Base-by-base conservation (phyloP, 306 rosid species). In the Parietaria judaica region DNA sequence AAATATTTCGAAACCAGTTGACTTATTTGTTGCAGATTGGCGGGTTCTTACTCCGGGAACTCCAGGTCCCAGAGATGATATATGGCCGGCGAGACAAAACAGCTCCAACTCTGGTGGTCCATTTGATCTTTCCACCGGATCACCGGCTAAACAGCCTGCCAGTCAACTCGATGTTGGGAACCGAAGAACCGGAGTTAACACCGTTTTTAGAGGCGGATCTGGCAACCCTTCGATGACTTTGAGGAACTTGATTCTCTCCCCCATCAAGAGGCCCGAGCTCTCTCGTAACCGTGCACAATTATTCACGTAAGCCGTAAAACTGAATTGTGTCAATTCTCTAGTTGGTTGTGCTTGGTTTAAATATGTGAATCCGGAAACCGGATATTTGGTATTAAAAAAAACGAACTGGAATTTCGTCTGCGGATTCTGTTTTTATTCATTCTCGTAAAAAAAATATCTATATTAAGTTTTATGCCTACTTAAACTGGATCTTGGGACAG, bases 41-140 rank as follows among this genome's bases (percentile, higher is more conserved):
- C 75, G 72, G 76, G 72, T 79, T 55, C 69, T 71, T 78, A 79
- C 87, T 82, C 99, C 99, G 67, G 82, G 78, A 58, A 94, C 99
- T 74, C 97, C 97, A 94, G 99, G 99, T 61, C 94, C 99, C 36
- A 86, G 92, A 80, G 99, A 94, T 70, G 89, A 94, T 59, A 68
- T 89, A 64, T 94, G 99, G 99, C 84, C 97, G 39, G 81, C 89
- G 54, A 78, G 89, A 70, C 99, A 94, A 84, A 88, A 69, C 58
- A 86, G 99, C 77, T 81, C 88, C 44, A 88, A 86, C 79, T 88
- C 95, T 0, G 89, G 89, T 9, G 92, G 87, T 15, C 86, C 74
- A 58, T 91, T 88, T 38, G 95, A 88, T 73, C 67, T 92, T 59
- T 83, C 96, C 4, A 81, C 81, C 58, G 90, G 88, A 64, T 88